Base-by-base conservation (phyloP, 2,329 filamentous ascomycete genomes). In the Trichoderma gracile region DNA sequence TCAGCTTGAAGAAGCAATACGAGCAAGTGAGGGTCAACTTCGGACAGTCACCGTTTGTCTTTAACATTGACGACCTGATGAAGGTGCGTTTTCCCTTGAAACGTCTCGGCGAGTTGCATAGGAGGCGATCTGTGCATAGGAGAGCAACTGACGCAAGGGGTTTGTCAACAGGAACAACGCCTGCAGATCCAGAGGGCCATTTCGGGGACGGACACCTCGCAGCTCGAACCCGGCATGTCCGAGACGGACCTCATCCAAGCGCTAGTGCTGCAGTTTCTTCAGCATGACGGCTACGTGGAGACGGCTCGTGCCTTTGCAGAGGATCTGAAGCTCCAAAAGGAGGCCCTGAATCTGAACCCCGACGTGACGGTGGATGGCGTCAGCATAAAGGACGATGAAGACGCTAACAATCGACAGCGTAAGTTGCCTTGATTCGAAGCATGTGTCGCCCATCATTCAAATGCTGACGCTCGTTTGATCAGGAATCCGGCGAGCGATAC, bases 201-300 rank as follows among this genome's bases (percentile, higher is more conserved):
- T 42, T 74, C 79, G 40, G 71, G 73, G 49, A 80, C 84, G 64
- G 84, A 83, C 68, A 84, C 89, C n/a, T 80, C 84, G 30, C 80
- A 75, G 23, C 78, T 95, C 7, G 84, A 86, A 40, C 85, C 86
- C 2, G 82, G 82, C 2, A 79, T 91, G 67, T 86, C 84, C 66
- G 94, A 97, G 76, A 89, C 87, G 1, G 83, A 90, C 27, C 82
- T 98, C 54, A 87, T 97, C 43, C 93, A 97, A 73, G 86, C 90
- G 70, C 80, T 98, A 64, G 84, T 88, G 19, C 83, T 93, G 45
- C 93, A 97, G 76, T 98, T 96, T 69, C 80, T 99, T 15, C 91
- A 93, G 43, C 94, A 98, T 70, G 95, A 98, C 71, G 95, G 95
- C 65, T 98, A 97, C 70, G 89, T 97, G 8, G 94, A 97, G 69